phyloP scores from a whole-genome alignment of 2,329 filamentous ascomycete genomes.

The Arthrobotrys pseudoclavata region DNA sequence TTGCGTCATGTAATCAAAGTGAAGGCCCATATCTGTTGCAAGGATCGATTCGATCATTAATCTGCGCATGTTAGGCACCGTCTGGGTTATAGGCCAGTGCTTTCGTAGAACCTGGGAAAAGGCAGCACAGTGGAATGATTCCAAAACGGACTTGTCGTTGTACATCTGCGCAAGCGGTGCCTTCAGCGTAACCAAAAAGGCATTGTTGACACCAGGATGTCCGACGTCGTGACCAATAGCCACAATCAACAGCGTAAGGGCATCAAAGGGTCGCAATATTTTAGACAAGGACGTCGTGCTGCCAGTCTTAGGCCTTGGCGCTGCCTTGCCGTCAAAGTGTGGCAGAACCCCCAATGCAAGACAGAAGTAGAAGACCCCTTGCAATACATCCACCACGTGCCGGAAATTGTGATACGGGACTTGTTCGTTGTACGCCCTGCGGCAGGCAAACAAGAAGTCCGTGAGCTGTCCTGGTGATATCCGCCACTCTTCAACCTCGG shows the following conservation, averaged over 20 bases:
- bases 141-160: constrained; percentile 95
- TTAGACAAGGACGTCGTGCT: constrained; percentile 60
- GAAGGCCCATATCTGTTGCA: constrained; percentile 95
- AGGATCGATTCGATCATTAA: constrained; percentile 98
- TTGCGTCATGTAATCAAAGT: constrained; percentile 96
- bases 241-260: constrained; percentile 87
- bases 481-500: constrained; percentile 83
- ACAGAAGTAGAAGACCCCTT: constrained; percentile 92
- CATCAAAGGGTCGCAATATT: constrained; percentile 87
- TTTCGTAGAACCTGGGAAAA: constrained; percentile 95
- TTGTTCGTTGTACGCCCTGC: constrained; percentile 94
- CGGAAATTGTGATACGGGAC: constrained; percentile 99
- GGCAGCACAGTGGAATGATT: constrained; percentile 97
- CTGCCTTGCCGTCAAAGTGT: constrained; percentile 64
- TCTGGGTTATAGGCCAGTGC: constrained; percentile 85
- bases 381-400: constrained; percentile 94
- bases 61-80: constrained; percentile 79
- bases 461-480: constrained; percentile 86
- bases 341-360: constrained; percentile 82
- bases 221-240: constrained; percentile 99
- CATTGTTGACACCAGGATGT: constrained; percentile 97
- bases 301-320: constrained; percentile 49
- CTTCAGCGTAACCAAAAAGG: constrained; percentile 91
- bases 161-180: constrained; percentile 94
- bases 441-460: constrained; percentile 86